A percentile compares a stretch with the other conserved stretches of the same genome.
Evolutionary conservation across 768 basidiomycete genomes (phyloP).

Genomic region (Porpolomopsis calyptriformis): DNA sequence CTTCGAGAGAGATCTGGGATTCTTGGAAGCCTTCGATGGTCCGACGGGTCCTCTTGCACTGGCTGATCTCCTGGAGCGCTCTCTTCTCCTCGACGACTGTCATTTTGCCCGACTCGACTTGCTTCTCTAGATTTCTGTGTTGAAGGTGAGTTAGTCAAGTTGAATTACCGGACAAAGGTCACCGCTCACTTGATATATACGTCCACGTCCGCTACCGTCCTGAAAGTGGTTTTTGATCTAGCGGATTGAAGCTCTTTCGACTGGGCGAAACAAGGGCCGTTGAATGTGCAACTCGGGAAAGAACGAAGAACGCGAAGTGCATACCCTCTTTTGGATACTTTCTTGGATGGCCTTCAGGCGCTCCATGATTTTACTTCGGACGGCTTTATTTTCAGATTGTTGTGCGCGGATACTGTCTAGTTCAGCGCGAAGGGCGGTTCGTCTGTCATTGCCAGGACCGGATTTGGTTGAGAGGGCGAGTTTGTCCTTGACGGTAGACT

Average conservation of each 20-base stretch:
- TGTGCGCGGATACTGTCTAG: slow-evolving; percentile 67
- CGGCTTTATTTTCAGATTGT: slow-evolving; percentile 68
- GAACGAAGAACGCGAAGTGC: background rate
- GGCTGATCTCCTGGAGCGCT: slow-evolving; percentile 80
- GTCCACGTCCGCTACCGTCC: slow-evolving; percentile 79
- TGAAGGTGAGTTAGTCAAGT: slow-evolving; percentile 8
- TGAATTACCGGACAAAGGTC: background rate
- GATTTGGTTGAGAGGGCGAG: slow-evolving; percentile 53
- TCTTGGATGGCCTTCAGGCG: slow-evolving; percentile 77
- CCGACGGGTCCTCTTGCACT: slow-evolving; percentile 58
- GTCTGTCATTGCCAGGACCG: slow-evolving; percentile 58
- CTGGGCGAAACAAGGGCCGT: slow-evolving; percentile 28
- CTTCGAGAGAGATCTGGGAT: slow-evolving; percentile 72
- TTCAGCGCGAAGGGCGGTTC: slow-evolving; percentile 65
- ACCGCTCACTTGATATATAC: slow-evolving; percentile 74
- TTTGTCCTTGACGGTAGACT: slow-evolving; percentile 70
- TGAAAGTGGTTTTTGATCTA: slow-evolving; percentile 68
- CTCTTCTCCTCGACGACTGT: slow-evolving; percentile 95
- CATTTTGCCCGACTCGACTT: slow-evolving; percentile 85
- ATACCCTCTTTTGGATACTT: slow-evolving; percentile 69
- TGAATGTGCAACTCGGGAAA: background rate
- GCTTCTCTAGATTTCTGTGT: slow-evolving; percentile 68
- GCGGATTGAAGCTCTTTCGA: slow-evolving; percentile 79
- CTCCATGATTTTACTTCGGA: slow-evolving; percentile 60
- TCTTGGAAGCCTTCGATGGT: slow-evolving; percentile 73